Conservation (phyloP, 768 basidiomycete species). For the Suillus fuscotomentosus region DNA sequence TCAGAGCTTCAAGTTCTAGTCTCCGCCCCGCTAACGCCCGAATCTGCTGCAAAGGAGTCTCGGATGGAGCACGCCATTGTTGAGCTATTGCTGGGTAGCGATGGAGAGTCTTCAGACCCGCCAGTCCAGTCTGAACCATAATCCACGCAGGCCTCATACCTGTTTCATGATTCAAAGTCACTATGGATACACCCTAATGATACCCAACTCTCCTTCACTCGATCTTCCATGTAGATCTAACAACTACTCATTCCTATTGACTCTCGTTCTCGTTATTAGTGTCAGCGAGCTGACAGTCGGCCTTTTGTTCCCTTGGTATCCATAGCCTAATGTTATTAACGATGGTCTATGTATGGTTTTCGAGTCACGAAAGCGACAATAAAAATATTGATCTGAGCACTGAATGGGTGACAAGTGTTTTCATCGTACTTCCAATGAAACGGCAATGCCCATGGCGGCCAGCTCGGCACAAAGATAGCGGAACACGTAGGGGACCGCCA, state of each 20-base stretch:
- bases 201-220: constrained; percentile 4
- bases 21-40: constrained; percentile 35
- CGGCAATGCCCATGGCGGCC: constrained; percentile 96
- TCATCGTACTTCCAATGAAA: constrained; percentile 75
- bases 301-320: constrained; percentile 8
- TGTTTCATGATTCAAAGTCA: not conserved
- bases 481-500: constrained; percentile 95
- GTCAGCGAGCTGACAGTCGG: constrained; percentile 1
- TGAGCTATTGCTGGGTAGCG: constrained; percentile 40
- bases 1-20: constrained; percentile 29
- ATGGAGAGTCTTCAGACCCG: not conserved
- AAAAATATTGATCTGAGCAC: not conserved
- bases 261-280: not conserved
- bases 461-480: constrained; percentile 93
- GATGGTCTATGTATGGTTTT: constrained; percentile 17
- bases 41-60: constrained; percentile 17
- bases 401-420: not conserved
- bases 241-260: constrained; percentile 5
- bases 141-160: not conserved
- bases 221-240: constrained; percentile 1
- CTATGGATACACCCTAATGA: constrained; percentile 8
- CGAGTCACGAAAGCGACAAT: constrained; percentile 3
- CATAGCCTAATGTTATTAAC: constrained; percentile 10
- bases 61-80: constrained; percentile 50
- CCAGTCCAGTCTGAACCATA: not conserved